Conservation (phyloP, 352 stramenopile genomes). For the Pythium folliculosum region DNA sequence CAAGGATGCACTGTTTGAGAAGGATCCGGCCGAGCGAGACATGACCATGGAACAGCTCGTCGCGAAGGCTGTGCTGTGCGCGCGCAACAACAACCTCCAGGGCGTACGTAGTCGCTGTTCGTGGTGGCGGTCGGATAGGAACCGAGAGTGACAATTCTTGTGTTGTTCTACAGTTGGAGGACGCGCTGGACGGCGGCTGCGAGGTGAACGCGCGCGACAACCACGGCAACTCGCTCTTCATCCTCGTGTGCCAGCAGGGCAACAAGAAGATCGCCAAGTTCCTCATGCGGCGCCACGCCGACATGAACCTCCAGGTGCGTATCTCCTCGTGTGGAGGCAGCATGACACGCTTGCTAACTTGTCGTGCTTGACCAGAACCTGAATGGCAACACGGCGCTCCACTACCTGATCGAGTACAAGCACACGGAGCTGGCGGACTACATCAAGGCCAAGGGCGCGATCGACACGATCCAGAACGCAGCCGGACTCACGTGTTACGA, state of each 20-base stretch:
- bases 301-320: constrained; percentile 90
- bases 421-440: constrained; percentile 92
- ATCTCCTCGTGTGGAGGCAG: neutral
- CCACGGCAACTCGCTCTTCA: constrained; percentile 95
- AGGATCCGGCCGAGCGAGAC: constrained; percentile 35
- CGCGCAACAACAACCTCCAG: constrained; percentile 82
- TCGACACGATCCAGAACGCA: constrained; percentile 91
- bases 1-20: constrained; percentile 49
- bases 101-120: constrained; percentile 38
- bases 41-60: constrained; percentile 50
- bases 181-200: constrained; percentile 87
- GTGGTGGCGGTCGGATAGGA: neutral
- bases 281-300: constrained; percentile 88
- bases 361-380: constrained; percentile 71
- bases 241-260: constrained; percentile 94
- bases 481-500: constrained; percentile 95
- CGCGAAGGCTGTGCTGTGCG: constrained; percentile 56
- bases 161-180: constrained; percentile 59
- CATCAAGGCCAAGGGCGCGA: constrained; percentile 91
- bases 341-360: neutral
- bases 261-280: constrained; percentile 96
- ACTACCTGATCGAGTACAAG: constrained; percentile 95
- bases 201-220: constrained; percentile 91
- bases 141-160: neutral
- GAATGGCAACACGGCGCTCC: constrained; percentile 94